Conservation (phyloP, 192 early-diverging fungal species). For the Pilaira anomala region DNA sequence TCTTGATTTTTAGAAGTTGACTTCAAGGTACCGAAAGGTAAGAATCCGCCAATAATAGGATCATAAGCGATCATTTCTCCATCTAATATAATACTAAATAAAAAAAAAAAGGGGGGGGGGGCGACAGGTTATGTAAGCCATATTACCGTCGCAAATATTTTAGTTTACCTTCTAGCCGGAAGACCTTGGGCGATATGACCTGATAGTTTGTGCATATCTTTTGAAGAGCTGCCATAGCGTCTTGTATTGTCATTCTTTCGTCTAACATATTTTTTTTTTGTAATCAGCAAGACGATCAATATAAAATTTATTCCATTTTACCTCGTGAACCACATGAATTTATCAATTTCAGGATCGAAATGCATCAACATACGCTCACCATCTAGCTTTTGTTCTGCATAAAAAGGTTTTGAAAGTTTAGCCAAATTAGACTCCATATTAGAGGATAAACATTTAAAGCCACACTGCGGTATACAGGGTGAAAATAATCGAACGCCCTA, state of each 20-base stretch:
- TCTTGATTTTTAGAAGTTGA: conserved; percentile 53
- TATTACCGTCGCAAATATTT: not conserved
- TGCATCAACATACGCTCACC: conserved; percentile 78
- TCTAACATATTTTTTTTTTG: conserved; percentile 30
- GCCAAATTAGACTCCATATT: conserved; percentile 39
- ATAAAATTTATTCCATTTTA: conserved; percentile 20
- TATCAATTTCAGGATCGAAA: conserved; percentile 9
- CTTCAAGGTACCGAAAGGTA: conserved; percentile 74
- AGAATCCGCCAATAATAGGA: conserved; percentile 53
- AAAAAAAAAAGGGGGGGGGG: no score
- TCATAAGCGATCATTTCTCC: conserved; percentile 80
- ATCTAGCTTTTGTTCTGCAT: conserved; percentile 81
- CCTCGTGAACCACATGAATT: conserved; percentile 55
- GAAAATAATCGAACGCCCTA: conserved; percentile 45
- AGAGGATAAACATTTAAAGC: conserved; percentile 46
- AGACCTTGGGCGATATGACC: conserved; percentile 6
- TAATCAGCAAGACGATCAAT: no score
- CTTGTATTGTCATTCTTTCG: conserved; percentile 70
- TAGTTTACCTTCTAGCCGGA: conserved; percentile 4
- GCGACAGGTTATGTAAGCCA: conserved; percentile 1
- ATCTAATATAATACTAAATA: conserved; percentile 66
- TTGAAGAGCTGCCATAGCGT: conserved; percentile 57
- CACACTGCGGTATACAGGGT: conserved; percentile 71
- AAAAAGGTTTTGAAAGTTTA: conserved; percentile 44
- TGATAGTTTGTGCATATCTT: conserved; percentile 18